Conservation (phyloP, 2,329 filamentous ascomycete genomes). For the Sclerotiophoma versabilis region DNA sequence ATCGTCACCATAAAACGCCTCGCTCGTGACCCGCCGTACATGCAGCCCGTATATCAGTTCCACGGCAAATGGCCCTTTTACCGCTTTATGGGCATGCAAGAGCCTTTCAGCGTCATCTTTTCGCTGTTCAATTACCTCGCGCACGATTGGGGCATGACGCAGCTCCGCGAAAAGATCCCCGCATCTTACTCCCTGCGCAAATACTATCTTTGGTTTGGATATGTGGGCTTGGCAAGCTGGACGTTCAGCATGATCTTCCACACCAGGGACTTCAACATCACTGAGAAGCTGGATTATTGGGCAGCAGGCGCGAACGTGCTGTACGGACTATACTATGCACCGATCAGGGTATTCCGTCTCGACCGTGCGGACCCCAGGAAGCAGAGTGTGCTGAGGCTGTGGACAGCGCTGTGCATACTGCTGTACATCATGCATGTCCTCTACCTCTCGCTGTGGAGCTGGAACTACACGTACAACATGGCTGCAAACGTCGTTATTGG, state of each 20-base stretch:
- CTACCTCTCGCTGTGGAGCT: slow-evolving; percentile 84
- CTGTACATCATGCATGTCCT: slow-evolving; percentile 79
- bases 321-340: slow-evolving; percentile 88
- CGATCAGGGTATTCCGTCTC: slow-evolving; percentile 82
- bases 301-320: slow-evolving; percentile 88
- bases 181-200: slow-evolving; percentile 74
- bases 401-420: slow-evolving; percentile 75
- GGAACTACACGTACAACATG: slow-evolving; percentile 99
- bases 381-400: slow-evolving; percentile 69
- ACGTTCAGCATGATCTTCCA: slow-evolving; percentile 91
- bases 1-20: slow-evolving; percentile 79
- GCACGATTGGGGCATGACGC: slow-evolving; percentile 77
- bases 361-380: slow-evolving; percentile 64
- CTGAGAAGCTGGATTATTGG: slow-evolving; percentile 97
- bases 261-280: slow-evolving; percentile 81
- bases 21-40: slow-evolving; percentile 67
- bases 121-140: slow-evolving; percentile 89
- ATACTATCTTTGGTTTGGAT: slow-evolving; percentile 82
- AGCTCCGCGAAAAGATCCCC: slow-evolving; percentile 75
- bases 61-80: slow-evolving; percentile 99
- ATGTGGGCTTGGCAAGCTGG: slow-evolving; percentile 85
- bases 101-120: slow-evolving; percentile 92
- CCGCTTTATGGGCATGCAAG: slow-evolving; percentile 90
- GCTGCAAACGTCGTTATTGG: slow-evolving; percentile 87
- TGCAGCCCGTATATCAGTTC: slow-evolving; percentile 81